Conservation (phyloP, 768 basidiomycete species). For the Lactifluus hygrophoroides region DNA sequence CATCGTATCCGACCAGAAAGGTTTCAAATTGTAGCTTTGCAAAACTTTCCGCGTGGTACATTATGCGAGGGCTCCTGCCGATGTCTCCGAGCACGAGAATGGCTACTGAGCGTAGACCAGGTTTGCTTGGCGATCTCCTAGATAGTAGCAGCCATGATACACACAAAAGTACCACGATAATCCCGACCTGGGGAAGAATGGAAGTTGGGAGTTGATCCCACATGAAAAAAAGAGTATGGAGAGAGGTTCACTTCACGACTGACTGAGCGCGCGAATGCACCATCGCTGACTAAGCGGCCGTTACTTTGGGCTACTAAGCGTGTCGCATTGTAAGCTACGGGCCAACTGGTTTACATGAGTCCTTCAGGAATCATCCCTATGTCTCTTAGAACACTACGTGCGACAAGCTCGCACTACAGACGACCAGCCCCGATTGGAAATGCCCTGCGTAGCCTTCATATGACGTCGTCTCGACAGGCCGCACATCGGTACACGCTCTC, state of each 20-base stretch:
- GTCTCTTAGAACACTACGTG: background rate
- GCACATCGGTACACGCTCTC: slow-evolving; percentile 9
- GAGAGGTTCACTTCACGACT: too few relatives aligned
- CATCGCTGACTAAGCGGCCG: slow-evolving; percentile 4
- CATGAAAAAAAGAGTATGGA: background rate
- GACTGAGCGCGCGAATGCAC: too few relatives aligned
- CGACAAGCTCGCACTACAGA: background rate
- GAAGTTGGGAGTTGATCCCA: background rate
- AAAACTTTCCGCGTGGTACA: slow-evolving; percentile 96
- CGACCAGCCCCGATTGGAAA: background rate
- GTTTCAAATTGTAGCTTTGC: slow-evolving; percentile 71
- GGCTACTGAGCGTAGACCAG: slow-evolving; percentile 59
- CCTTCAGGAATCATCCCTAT: background rate
- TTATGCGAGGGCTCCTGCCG: slow-evolving; percentile 94
- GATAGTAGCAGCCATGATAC: slow-evolving; percentile 5
- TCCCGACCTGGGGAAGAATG: background rate
- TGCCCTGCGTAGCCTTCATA: slow-evolving; percentile 1
- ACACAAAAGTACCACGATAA: background rate
- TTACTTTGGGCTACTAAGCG: too few relatives aligned
- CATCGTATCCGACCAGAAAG: slow-evolving; percentile 77
- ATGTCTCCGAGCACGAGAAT: slow-evolving; percentile 94
- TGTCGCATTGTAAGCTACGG: too few relatives aligned
- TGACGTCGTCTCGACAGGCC: background rate
- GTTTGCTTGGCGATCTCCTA: slow-evolving; percentile 6
- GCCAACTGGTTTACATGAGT: background rate